Conservation (phyloP, 1,284 basidiomycete species). For the Pisolithus thermaeus region DNA sequence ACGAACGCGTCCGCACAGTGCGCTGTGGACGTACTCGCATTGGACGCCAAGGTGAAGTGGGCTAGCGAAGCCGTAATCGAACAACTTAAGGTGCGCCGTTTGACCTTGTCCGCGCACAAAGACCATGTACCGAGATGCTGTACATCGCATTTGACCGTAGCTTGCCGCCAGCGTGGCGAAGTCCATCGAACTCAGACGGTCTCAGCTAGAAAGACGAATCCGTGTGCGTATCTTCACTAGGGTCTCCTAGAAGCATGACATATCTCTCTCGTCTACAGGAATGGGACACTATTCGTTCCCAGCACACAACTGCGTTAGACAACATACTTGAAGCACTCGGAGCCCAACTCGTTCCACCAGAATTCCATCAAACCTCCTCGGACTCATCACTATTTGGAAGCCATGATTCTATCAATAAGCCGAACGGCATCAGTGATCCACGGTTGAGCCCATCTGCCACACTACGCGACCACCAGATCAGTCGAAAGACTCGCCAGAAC, state of each 20-base stretch:
- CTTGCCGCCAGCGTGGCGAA: slow-evolving; percentile 66
- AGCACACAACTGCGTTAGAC: slow-evolving; percentile 59
- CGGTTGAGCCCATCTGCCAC: slow-evolving; percentile 44
- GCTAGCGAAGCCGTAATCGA: slow-evolving; percentile 63
- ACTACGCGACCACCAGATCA: slow-evolving; percentile 29
- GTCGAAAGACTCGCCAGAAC: slow-evolving; percentile 26
- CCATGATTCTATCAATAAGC: slow-evolving; percentile 51
- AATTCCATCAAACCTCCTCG: slow-evolving; percentile 60
- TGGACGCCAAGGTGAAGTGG: slow-evolving; percentile 76
- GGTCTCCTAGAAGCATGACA: background rate
- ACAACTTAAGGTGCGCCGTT: slow-evolving; percentile 56
- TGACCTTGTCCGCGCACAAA: background rate
- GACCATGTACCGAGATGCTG: background rate
- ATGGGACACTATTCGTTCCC: slow-evolving; percentile 59
- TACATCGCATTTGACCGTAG: slow-evolving; percentile 31
- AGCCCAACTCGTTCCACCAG: slow-evolving; percentile 64
- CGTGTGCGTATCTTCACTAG: slow-evolving; percentile 38
- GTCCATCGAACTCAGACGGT: slow-evolving; percentile 64
- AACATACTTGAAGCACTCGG: slow-evolving; percentile 64
- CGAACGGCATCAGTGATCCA: slow-evolving; percentile 25
- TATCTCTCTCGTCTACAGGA: slow-evolving; percentile 37
- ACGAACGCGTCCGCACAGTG: slow-evolving; percentile 57
- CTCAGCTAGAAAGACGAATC: slow-evolving; percentile 50
- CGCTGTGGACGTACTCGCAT: slow-evolving; percentile 62
- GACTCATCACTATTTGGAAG: slow-evolving; percentile 72